Percentiles rank a stretch among this genome's conserved stretches.
phyloP scores from a whole-genome alignment of 352 stramenopile species.

The Globisporangium perplexum region DNA sequence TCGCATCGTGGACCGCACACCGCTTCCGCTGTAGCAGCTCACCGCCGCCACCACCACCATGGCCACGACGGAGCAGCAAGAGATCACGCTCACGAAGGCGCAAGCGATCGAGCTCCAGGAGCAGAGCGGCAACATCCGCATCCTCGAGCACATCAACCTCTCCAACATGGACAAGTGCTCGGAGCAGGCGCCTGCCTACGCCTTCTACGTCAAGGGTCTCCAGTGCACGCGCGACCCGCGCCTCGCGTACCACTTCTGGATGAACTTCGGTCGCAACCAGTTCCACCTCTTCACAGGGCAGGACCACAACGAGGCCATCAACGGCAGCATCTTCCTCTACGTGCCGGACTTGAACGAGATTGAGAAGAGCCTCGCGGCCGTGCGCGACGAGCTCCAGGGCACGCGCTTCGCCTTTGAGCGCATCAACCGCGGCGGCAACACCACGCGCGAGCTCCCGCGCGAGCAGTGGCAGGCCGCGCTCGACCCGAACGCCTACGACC shows the following conservation, averaged over 20 bases:
- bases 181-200: slow-evolving; percentile 31
- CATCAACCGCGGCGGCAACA: slow-evolving; percentile 43
- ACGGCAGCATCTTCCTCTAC: slow-evolving; percentile 54
- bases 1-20: no score
- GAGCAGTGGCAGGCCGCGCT: slow-evolving; percentile 52
- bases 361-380: slow-evolving; percentile 36
- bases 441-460: slow-evolving; percentile 41
- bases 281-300: slow-evolving; percentile 70
- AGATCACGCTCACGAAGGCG: slow-evolving; percentile 37
- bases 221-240: slow-evolving; percentile 60
- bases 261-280: slow-evolving; percentile 64
- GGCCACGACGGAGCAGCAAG: slow-evolving; percentile 13
- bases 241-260: slow-evolving; percentile 64
- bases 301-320: slow-evolving; percentile 49
- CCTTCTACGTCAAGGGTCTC: slow-evolving; percentile 64
- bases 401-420: slow-evolving; percentile 47
- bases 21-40: no score
- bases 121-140: slow-evolving; percentile 55
- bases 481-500: slow-evolving; percentile 41
- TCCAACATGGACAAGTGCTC: slow-evolving; percentile 52
- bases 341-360: slow-evolving; percentile 51
- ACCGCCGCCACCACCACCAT: slow-evolving; percentile 14
- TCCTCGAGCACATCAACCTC: slow-evolving; percentile 71
- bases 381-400: slow-evolving; percentile 42
- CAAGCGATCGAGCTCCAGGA: slow-evolving; percentile 46